Base-by-base conservation (phyloP, 352 stramenopile genomes). In the Phytopythium vexans region DNA sequence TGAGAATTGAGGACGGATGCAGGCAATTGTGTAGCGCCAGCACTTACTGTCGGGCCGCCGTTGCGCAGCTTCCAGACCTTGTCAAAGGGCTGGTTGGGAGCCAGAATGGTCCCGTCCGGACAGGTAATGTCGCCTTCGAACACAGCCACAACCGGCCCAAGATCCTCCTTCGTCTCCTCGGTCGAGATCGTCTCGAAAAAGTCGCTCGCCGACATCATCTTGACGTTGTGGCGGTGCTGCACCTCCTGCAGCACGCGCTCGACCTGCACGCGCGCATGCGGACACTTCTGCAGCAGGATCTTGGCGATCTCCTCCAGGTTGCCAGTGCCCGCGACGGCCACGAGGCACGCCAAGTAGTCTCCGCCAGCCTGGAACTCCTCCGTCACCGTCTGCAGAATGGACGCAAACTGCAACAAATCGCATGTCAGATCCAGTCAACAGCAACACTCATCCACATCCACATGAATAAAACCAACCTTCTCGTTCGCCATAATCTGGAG, bases 31-130 rank as follows among this genome's bases (percentile, higher is more conserved):
- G 27, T 3, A 48, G 10, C 6, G 37, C 6, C 6, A 44, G 15
- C 6, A 45, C 59, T 16, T 49, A 77, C 68, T 66, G 68, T 82
- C 3, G 68, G 61, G 9, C 83, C 82, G 14, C 75, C 83, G 42
- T 97, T 97, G 37, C 82, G 73, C 41, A 97, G 79, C 38, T 86
- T 82, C 87, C 86, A 96, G 27, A 91, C 78, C 66, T 96, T 96
- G 51, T 88, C 71, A 49, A 97, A 92, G 0, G 68, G 60, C 50
- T 87, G 66, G 36, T 72, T 72, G 7, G 85, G 83, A 2, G 72
- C 61, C 8, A 95, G 54, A 8, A 94, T 72, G 5, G 80, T 94
- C 27, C 88, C 87, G 45, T 97, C 88, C 0, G 83, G 83, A 32
- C 88, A 84, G 10, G 83, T 94, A 32, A 96, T 74, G 45, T 97